These are phyloP conservation scores for Chrysoporthe austroafricana DNA, from an alignment of 2,329 filamentous ascomycete genomes.

Conservation along the genomic window DNA sequence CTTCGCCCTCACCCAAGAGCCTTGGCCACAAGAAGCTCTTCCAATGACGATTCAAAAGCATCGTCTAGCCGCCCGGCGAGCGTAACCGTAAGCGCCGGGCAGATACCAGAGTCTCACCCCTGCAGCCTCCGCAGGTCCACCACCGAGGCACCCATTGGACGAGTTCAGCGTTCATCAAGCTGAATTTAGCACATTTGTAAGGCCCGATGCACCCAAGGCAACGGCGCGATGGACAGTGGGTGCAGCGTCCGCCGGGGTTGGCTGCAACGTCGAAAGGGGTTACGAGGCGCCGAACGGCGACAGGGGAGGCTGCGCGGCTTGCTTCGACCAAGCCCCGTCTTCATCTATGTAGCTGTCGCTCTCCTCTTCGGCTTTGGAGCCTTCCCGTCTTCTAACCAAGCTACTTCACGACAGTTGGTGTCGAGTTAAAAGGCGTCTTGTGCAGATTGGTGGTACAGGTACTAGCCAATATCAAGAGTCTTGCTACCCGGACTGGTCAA, in stretches of 20 bases:
- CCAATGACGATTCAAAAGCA: constrained; percentile 14
- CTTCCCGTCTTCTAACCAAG: background rate
- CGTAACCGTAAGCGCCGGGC: constrained; percentile 19
- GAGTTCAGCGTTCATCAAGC: background rate
- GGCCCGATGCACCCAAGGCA: constrained; percentile 2
- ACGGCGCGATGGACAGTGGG: constrained; percentile 11
- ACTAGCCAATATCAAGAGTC: background rate
- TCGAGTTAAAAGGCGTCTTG: background rate
- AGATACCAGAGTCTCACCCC: constrained; percentile 16
- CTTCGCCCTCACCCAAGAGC: background rate
- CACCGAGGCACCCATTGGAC: constrained; percentile 21
- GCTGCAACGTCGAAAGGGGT: constrained; percentile 18
- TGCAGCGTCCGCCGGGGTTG: background rate
- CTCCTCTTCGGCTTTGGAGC: background rate
- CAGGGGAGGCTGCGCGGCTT: constrained; percentile 13
- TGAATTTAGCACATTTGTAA: constrained; percentile 14
- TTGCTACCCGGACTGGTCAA: background rate
- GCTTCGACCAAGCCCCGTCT: constrained; percentile 9
- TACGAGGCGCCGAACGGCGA: constrained; percentile 4
- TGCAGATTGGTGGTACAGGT: background rate
- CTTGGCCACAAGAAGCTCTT: background rate
- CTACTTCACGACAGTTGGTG: background rate
- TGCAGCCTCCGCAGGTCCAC: constrained; percentile 17
- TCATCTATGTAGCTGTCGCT: background rate
- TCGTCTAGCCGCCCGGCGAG: constrained; percentile 16